Evolutionary conservation across 768 basidiomycete genomes (phyloP).

Genomic region (Lactifluus pinguis): DNA sequence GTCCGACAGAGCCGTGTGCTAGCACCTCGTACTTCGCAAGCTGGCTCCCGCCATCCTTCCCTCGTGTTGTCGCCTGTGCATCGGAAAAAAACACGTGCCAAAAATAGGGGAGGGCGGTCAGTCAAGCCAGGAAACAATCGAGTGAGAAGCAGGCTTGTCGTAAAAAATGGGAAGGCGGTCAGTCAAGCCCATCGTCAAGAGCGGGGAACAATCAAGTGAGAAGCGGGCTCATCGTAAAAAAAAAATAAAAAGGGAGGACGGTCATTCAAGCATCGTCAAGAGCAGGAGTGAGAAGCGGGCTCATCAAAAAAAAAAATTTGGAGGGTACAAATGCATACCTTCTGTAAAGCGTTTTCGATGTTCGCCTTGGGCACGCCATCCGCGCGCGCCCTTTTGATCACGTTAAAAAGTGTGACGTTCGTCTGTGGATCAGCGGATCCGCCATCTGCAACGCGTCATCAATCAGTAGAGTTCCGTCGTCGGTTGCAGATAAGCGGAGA

Average conservation of each 20-base stretch:
- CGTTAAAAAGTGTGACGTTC: constrained; percentile 16
- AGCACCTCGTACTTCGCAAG: constrained; percentile 16
- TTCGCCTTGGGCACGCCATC: constrained; percentile 18
- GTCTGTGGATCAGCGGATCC: constrained; percentile 12
- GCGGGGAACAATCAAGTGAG: no score
- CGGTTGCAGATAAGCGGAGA: background rate
- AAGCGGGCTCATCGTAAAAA: no score
- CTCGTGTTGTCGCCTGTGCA: constrained; percentile 6
- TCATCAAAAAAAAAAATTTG: no score
- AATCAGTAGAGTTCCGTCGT: background rate
- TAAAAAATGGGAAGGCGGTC: background rate
- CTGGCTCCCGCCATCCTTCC: constrained; percentile 12
- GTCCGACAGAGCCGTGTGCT: constrained; percentile 18
- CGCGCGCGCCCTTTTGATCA: constrained; percentile 11
- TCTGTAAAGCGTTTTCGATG: constrained; percentile 18
- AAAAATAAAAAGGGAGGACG: no score
- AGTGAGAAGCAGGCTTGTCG: no score
- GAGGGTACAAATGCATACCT: constrained; percentile 3
- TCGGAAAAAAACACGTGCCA: background rate
- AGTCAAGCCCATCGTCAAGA: background rate
- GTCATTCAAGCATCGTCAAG: background rate
- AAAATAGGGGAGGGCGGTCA: background rate
- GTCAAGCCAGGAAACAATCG: background rate
- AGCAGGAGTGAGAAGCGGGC: no score
- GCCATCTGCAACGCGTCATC: constrained; percentile 5